Conservation (phyloP, 805 yeast species). For the Pichia membranifaciens region DNA sequence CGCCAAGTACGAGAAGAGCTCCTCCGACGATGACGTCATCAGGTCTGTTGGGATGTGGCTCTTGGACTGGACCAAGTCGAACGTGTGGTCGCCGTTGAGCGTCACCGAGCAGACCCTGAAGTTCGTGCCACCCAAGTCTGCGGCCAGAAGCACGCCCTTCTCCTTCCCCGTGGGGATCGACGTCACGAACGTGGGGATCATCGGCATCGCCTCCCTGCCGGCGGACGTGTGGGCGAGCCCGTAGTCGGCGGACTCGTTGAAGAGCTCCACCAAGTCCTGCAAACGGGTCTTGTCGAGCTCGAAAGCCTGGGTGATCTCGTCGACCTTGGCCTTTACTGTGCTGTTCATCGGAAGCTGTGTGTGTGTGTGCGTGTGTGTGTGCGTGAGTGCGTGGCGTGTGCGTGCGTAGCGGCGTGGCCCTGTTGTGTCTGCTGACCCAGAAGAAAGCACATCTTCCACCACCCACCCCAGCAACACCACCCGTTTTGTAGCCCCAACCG, state of each 20-base stretch:
- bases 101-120: slow-evolving; percentile 88
- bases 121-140: slow-evolving; percentile 94
- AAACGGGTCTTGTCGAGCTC: slow-evolving; percentile 38
- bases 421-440: too few relatives aligned
- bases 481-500: too few relatives aligned
- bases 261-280: slow-evolving; percentile 45
- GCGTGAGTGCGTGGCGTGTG: too few relatives aligned
- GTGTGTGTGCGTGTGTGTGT: too few relatives aligned
- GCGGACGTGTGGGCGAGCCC: slow-evolving; percentile 44
- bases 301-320: slow-evolving; percentile 36
- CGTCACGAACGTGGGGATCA: slow-evolving; percentile 92
- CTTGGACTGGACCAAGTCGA: slow-evolving; percentile 68
- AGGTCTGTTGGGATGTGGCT: slow-evolving; percentile 72
- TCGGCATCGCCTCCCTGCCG: slow-evolving; percentile 54
- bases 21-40: slow-evolving; percentile 61
- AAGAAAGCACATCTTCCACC: too few relatives aligned
- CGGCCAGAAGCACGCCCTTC: slow-evolving; percentile 77
- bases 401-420: too few relatives aligned
- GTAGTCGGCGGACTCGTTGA: slow-evolving; percentile 53
- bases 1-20: slow-evolving; percentile 72
- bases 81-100: slow-evolving; percentile 74
- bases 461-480: too few relatives aligned
- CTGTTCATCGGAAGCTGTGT: too few relatives aligned
- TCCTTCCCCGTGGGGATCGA: slow-evolving; percentile 82
- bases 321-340: slow-evolving; percentile 15